Conservation (phyloP, 140 eudicot species). For the Oenanthe javanica region DNA sequence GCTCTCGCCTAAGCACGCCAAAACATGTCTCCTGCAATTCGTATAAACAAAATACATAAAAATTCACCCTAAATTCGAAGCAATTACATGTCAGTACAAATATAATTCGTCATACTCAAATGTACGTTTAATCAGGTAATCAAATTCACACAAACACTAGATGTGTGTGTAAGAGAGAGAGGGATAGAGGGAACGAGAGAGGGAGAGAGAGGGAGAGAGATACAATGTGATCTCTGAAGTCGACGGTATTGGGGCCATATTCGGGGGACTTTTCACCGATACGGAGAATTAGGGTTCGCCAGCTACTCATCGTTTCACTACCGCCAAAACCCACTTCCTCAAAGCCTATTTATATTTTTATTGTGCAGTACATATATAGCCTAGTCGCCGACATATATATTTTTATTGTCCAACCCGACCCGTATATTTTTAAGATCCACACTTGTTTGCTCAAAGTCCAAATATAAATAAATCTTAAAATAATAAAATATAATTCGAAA, state of each 20-base stretch:
- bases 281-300: slow-evolving; percentile 68
- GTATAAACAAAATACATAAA: background rate
- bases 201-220: too few relatives aligned
- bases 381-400: too few relatives aligned
- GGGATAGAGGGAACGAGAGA: too few relatives aligned
- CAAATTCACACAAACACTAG: background rate
- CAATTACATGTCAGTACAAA: background rate
- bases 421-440: too few relatives aligned
- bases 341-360: background rate
- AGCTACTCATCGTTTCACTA: slow-evolving; percentile 51
- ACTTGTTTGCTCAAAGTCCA: too few relatives aligned
- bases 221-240: slow-evolving; percentile 86
- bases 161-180: background rate
- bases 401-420: too few relatives aligned
- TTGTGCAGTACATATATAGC: too few relatives aligned
- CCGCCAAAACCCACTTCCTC: background rate
- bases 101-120: background rate
- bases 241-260: slow-evolving; percentile 54
- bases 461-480: too few relatives aligned
- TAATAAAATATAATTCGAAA: too few relatives aligned
- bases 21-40: slow-evolving; percentile 68
- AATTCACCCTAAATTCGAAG: background rate
- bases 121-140: background rate
- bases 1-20: slow-evolving; percentile 69
- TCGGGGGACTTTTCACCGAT: slow-evolving; percentile 88